phyloP scores from a whole-genome alignment of 2,329 filamentous ascomycete genomes.

The Verticillium longisporum region DNA sequence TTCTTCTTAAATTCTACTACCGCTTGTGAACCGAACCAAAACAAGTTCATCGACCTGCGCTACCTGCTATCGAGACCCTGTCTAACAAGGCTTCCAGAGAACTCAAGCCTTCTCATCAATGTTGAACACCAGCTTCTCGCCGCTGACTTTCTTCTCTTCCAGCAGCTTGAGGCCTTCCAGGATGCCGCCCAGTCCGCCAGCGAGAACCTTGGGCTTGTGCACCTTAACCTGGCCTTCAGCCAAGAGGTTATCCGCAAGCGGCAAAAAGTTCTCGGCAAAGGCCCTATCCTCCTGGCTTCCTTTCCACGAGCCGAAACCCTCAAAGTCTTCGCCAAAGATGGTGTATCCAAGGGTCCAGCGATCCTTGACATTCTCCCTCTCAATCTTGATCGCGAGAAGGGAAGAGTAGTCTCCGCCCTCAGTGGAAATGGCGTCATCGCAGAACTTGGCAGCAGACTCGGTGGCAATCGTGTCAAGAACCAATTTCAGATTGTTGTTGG shows the following conservation, averaged over 20 bases:
- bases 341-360: conserved; percentile 30
- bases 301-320: conserved; percentile 14
- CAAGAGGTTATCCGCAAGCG: conserved; percentile 23
- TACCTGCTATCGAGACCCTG: too few species aligned
- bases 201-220: conserved; percentile 20
- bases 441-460: conserved; percentile 19
- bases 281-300: conserved; percentile 21
- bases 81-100: too few species aligned
- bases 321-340: conserved; percentile 27
- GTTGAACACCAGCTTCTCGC: conserved; percentile 37
- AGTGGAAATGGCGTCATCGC: conserved; percentile 21
- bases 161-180: conserved; percentile 25
- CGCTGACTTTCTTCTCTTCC: conserved; percentile 27
- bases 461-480: conserved; percentile 29
- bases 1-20: too few species aligned
- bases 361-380: conserved; percentile 8
- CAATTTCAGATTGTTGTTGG: conserved; percentile 14
- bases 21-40: too few species aligned
- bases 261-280: conserved; percentile 30
- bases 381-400: conserved; percentile 32
- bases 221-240: conserved; percentile 27
- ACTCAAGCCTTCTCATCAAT: background rate
- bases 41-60: too few species aligned
- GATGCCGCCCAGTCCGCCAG: conserved; percentile 24
- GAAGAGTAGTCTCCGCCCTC: conserved; percentile 26